Conservation (phyloP, 805 yeast genomes). For the Torulaspora quercuum region DNA sequence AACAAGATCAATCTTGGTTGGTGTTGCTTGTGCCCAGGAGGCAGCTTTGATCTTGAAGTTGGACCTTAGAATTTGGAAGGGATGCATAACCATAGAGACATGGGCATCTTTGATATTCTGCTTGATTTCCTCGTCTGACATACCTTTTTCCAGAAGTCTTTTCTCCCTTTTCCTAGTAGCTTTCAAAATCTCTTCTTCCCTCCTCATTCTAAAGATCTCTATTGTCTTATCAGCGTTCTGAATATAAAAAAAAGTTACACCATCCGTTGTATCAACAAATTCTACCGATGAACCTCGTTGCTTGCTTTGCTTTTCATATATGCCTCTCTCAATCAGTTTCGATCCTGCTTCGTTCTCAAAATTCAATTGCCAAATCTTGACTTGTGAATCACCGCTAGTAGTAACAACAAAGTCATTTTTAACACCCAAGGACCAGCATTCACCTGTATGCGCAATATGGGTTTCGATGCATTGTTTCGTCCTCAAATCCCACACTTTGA, state of each 20-base stretch:
- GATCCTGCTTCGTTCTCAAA: constrained; percentile 49
- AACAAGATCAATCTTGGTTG: constrained; percentile 55
- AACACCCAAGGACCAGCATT: constrained; percentile 81
- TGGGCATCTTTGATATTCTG: constrained; percentile 46
- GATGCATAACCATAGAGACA: constrained; percentile 58
- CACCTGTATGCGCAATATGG: constrained; percentile 88
- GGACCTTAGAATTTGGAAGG: constrained; percentile 66
- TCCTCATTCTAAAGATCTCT: constrained; percentile 75
- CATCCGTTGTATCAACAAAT: constrained; percentile 39
- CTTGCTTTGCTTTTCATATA: constrained; percentile 70
- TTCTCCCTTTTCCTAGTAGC: constrained; percentile 74
- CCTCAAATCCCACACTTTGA: constrained; percentile 91
- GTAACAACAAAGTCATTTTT: constrained; percentile 54
- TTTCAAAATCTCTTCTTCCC: constrained; percentile 71
- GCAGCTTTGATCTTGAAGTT: constrained; percentile 59
- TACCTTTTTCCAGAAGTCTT: constrained; percentile 71
- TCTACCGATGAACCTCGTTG: constrained; percentile 60
- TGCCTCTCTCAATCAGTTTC: constrained; percentile 57
- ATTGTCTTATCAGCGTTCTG: constrained; percentile 79
- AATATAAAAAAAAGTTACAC: constrained; percentile 49
- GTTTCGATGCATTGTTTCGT: constrained; percentile 90
- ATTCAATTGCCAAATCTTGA: constrained; percentile 79
- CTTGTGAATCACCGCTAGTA: constrained; percentile 74
- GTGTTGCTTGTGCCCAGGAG: constrained; percentile 54
- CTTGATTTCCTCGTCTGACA: constrained; percentile 54